Percentiles rank a stretch among this genome's conserved stretches.
Conservation (phyloP, 2,329 filamentous ascomycete genomes). For the Bretziella fagacearum region DNA sequence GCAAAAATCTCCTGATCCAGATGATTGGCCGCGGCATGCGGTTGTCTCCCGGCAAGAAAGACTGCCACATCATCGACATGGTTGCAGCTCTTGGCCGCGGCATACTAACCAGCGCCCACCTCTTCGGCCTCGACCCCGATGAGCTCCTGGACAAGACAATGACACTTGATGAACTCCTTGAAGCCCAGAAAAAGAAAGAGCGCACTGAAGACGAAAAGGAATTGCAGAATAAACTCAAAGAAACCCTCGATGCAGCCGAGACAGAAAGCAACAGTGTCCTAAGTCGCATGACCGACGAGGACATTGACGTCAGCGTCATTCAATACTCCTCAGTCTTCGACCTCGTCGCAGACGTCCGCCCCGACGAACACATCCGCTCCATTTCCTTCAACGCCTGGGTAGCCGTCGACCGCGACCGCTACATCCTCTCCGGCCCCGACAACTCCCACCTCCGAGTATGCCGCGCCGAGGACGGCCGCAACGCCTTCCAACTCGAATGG, state of each 20-base stretch:
- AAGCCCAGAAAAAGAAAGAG: constrained; percentile 29
- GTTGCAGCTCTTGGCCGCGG: constrained; percentile 71
- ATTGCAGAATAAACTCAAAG: constrained; percentile 8
- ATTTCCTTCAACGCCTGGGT: constrained; percentile 74
- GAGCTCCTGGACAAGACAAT: constrained; percentile 56
- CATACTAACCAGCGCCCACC: constrained; percentile 74
- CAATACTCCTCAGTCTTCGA: constrained; percentile 90
- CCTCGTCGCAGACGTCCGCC: constrained; percentile 64
- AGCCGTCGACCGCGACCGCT: constrained; percentile 50
- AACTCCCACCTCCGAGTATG: constrained; percentile 45
- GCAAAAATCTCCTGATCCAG: constrained; percentile 83
- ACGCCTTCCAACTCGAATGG: constrained; percentile 24
- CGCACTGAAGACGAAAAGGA: constrained; percentile 24
- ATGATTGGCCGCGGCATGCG: constrained; percentile 96
- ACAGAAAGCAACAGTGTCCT: neutral
- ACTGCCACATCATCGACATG: constrained; percentile 95
- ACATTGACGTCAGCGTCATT: constrained; percentile 52
- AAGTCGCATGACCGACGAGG: neutral
- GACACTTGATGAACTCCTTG: constrained; percentile 19
- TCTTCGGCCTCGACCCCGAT: constrained; percentile 79
- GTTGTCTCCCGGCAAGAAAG: constrained; percentile 57
- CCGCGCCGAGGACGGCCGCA: constrained; percentile 5
- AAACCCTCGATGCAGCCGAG: constrained; percentile 2
- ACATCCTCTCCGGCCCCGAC: constrained; percentile 49
- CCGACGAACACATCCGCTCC: constrained; percentile 60